A percentile compares a stretch with the other conserved stretches of the same genome.
Evolutionary conservation across 1,284 basidiomycete genomes (phyloP).

Genomic region (Sutorius eximius): DNA sequence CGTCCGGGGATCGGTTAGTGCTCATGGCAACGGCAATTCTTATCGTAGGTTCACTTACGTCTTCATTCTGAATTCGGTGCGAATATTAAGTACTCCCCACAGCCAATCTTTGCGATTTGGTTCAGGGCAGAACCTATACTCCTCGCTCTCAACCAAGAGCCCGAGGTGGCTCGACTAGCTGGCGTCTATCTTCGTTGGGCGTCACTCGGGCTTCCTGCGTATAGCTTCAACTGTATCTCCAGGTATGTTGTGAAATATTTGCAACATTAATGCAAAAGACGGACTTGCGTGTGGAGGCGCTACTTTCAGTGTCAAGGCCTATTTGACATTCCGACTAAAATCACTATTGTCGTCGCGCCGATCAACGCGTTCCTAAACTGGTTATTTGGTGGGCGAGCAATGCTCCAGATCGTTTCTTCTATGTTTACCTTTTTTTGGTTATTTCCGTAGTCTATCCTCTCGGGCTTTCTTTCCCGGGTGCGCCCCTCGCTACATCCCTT

Average conservation of each 20-base stretch:
- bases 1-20: constrained; percentile 38
- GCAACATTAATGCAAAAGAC: background rate
- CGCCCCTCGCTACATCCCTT: constrained; percentile 87
- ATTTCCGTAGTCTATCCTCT: constrained; percentile 71
- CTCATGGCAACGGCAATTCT: constrained; percentile 64
- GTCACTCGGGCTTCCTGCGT: constrained; percentile 85
- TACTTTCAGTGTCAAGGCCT: constrained; percentile 91
- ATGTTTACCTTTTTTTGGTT: background rate
- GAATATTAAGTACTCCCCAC: background rate
- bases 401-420: background rate
- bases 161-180: constrained; percentile 82
- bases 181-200: constrained; percentile 77
- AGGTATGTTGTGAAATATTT: constrained; percentile 42
- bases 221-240: constrained; percentile 74
- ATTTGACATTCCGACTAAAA: constrained; percentile 85
- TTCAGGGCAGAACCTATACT: constrained; percentile 82
- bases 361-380: constrained; percentile 87
- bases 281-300: constrained; percentile 46
- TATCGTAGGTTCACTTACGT: constrained; percentile 45
- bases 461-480: constrained; percentile 89
- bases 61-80: background rate
- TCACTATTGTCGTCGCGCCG: constrained; percentile 84
- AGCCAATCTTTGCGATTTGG: constrained; percentile 77
- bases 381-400: constrained; percentile 59
- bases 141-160: constrained; percentile 82